Conservation (phyloP, 202 grass and related monocot species). For the Zoysia matrella region DNA sequence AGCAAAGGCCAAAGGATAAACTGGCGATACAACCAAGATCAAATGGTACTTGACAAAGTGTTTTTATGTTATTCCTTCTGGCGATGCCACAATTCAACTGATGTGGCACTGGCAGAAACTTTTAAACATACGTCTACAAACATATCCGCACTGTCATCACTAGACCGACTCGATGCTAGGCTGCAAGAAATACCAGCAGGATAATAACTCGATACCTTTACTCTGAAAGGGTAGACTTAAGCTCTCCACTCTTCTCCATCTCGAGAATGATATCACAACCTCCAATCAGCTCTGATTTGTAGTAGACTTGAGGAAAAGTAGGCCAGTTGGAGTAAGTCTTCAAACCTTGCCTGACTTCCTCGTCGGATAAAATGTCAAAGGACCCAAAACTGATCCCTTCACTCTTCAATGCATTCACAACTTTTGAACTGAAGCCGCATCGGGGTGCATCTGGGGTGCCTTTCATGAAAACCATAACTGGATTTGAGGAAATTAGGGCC, state of each 20-base stretch:
- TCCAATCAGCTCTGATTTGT: constrained; percentile 89
- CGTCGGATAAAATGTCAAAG: constrained; percentile 84
- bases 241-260: constrained; percentile 70
- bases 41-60: constrained; percentile 1
- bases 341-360: constrained; percentile 83
- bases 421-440: constrained; percentile 89
- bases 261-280: constrained; percentile 92
- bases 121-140: constrained; percentile 36
- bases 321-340: constrained; percentile 96
- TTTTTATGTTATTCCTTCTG: constrained; percentile 47
- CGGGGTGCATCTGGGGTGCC: constrained; percentile 83
- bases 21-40: not conserved
- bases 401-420: constrained; percentile 71
- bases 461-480: constrained; percentile 97
- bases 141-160: constrained; percentile 30
- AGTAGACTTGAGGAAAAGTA: constrained; percentile 91
- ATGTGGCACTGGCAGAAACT: constrained; percentile 39
- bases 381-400: constrained; percentile 76
- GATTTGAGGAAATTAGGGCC: constrained; percentile 58
- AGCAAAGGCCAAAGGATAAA: constrained; percentile 6
- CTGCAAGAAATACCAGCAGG: constrained; percentile 9
- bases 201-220: constrained; percentile 19
- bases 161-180: constrained; percentile 8
- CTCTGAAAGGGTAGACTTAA: constrained; percentile 79
- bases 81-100: constrained; percentile 35